phyloP scores from a whole-genome alignment of 2,329 filamentous ascomycete genomes.

The Aaosphaeria pasadenensis region DNA sequence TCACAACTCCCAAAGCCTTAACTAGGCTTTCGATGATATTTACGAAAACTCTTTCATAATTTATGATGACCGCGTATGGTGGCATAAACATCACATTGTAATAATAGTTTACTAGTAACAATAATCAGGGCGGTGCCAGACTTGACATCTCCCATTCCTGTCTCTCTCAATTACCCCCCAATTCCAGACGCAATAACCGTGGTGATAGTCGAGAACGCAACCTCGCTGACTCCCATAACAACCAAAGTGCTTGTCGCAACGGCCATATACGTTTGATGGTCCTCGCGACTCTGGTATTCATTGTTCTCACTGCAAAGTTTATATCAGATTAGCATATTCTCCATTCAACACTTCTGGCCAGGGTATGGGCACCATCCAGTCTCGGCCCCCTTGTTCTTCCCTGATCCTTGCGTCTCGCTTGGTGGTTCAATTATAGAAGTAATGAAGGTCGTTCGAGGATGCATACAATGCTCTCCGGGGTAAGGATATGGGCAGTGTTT shows the following conservation, averaged over 20 bases:
- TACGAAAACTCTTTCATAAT: too few relatives aligned
- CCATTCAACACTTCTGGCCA: constrained; percentile 7
- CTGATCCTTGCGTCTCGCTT: neutral
- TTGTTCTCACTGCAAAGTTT: too few relatives aligned
- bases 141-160: too few relatives aligned
- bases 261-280: neutral
- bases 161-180: too few relatives aligned
- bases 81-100: neutral
- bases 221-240: neutral
- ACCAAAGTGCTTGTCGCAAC: constrained; percentile 1
- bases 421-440: neutral
- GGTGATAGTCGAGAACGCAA: neutral
- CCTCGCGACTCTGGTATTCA: too few relatives aligned
- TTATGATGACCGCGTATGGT: neutral
- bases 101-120: neutral
- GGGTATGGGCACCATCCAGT: constrained; percentile 17
- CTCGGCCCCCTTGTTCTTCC: constrained; percentile 1
- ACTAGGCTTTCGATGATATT: neutral
- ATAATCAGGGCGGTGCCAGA: neutral
- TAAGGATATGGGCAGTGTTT: constrained; percentile 30
- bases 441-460: neutral
- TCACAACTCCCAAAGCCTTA: neutral
- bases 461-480: constrained; percentile 16
- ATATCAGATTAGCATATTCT: too few relatives aligned
- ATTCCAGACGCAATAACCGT: too few relatives aligned